Percentiles rank a stretch among this genome's conserved stretches.
These are phyloP conservation scores for Petunia axillaris DNA, from an alignment of 257 asterid species.

Conservation along the genomic window DNA sequence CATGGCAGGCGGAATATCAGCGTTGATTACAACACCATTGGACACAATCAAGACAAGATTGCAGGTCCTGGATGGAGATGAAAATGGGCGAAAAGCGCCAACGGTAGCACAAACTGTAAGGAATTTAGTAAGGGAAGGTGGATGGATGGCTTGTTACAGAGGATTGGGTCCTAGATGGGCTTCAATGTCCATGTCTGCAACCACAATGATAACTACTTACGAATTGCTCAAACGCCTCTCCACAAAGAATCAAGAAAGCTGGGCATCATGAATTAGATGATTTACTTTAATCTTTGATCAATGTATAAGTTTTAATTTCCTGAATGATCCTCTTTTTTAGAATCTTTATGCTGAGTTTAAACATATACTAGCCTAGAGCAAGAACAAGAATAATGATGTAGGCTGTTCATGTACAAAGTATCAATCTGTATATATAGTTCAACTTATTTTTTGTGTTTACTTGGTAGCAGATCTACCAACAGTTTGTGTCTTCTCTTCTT, in stretches of 20 bases:
- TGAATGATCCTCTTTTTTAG: not conserved
- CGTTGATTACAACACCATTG: constrained; percentile 75
- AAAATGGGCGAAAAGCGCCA: constrained; percentile 67
- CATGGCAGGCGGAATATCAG: constrained; percentile 73
- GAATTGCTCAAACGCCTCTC: constrained; percentile 81
- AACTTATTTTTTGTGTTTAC: not conserved
- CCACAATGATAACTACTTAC: constrained; percentile 86
- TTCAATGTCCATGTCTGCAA: constrained; percentile 80
- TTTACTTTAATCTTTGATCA: not conserved
- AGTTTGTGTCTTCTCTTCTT: not conserved
- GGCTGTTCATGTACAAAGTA: constrained; percentile 16
- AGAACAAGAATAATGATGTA: constrained; percentile 17
- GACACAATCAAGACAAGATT: constrained; percentile 83
- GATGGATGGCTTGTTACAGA: constrained; percentile 83
- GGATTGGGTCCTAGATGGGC: constrained; percentile 89
- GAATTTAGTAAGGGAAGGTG: constrained; percentile 71
- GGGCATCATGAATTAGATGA: not conserved
- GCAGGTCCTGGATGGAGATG: constrained; percentile 72
- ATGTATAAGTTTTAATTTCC: not conserved
- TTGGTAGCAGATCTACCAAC: not conserved
- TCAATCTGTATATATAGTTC: constrained; percentile 23
- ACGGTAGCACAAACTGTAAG: constrained; percentile 62
- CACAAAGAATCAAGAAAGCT: constrained; percentile 57
- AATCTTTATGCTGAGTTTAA: constrained; percentile 7
- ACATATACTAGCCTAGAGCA: not conserved